These are phyloP conservation scores for Papiliotrema fonsecae DNA, from an alignment of 1,284 basidiomycete species.

Conservation along the genomic window DNA sequence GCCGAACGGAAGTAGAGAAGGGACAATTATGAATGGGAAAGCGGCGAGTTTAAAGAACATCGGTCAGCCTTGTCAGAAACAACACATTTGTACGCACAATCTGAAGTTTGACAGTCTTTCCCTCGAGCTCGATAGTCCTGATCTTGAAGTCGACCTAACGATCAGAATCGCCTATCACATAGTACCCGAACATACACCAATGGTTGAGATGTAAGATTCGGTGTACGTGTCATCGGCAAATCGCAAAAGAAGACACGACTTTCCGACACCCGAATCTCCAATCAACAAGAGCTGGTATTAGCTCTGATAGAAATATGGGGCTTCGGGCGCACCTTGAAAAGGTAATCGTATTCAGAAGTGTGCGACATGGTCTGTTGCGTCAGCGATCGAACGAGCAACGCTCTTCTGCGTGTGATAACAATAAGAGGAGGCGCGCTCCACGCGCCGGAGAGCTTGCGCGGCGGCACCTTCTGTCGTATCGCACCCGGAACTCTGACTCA, in stretches of 20 bases:
- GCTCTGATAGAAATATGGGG: neutral
- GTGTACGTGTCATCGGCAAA: conserved; percentile 99
- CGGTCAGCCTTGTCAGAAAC: conserved; percentile 19
- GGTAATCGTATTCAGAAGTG: conserved; percentile 89
- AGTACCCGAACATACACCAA: conserved; percentile 59
- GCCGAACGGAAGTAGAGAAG: neutral
- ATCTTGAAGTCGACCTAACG: conserved; percentile 92
- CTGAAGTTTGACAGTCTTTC: conserved; percentile 99
- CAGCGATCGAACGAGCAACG: neutral
- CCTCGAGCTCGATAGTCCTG: conserved; percentile 97
- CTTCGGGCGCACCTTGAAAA: conserved; percentile 64
- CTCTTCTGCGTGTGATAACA: neutral
- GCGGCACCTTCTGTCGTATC: neutral
- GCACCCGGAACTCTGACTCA: too few relatives aligned
- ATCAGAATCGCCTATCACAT: neutral
- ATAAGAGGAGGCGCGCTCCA: conserved; percentile 1
- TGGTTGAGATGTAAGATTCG: conserved; percentile 97
- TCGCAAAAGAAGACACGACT: conserved; percentile 96
- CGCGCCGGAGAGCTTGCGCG: neutral
- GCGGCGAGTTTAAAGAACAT: conserved; percentile 9
- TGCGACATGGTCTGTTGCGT: conserved; percentile 20
- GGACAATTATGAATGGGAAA: neutral
- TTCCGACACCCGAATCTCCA: conserved; percentile 85
- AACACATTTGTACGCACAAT: conserved; percentile 65
- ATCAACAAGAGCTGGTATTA: conserved; percentile 59